Percentiles rank a stretch among this genome's conserved stretches.
Evolutionary conservation across 371 early-diverging fungal species (phyloP).

Genomic region (Actinomortierella wolfii): DNA sequence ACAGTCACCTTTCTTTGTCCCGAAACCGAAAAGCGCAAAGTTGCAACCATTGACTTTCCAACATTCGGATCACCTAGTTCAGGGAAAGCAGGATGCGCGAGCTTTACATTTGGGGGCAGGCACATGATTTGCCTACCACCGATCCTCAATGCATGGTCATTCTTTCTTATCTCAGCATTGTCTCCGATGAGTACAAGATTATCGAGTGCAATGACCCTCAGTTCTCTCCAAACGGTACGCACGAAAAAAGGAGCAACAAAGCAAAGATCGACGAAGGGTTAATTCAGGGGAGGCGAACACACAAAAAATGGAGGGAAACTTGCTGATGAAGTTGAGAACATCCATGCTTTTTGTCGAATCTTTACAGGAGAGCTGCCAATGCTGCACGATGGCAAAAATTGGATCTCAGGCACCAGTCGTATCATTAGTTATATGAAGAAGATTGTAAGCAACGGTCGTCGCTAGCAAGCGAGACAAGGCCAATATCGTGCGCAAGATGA

Average conservation of each 20-base stretch:
- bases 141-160: constrained; percentile 63
- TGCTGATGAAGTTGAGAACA: background rate
- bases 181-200: constrained; percentile 51
- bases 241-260: no score
- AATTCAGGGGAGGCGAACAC: no score
- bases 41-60: no score
- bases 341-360: no score
- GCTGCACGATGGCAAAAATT: constrained; percentile 58
- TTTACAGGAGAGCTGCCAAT: constrained; percentile 64
- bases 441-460: constrained; percentile 13
- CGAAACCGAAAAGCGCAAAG: no score
- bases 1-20: no score
- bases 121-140: constrained; percentile 61
- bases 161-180: constrained; percentile 58
- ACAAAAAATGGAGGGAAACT: no score
- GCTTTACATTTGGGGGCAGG: constrained; percentile 63
- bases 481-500: no score
- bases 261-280: no score
- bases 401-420: constrained; percentile 63
- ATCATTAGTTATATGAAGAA: constrained; percentile 57
- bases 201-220: constrained; percentile 61
- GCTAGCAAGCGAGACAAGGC: no score
- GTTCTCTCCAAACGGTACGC: constrained; percentile 58
- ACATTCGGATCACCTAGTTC: no score
- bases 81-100: constrained; percentile 14